Evolutionary conservation across 2,329 filamentous ascomycete genomes (phyloP).

Genomic region (Aspergillus tubingensis): DNA sequence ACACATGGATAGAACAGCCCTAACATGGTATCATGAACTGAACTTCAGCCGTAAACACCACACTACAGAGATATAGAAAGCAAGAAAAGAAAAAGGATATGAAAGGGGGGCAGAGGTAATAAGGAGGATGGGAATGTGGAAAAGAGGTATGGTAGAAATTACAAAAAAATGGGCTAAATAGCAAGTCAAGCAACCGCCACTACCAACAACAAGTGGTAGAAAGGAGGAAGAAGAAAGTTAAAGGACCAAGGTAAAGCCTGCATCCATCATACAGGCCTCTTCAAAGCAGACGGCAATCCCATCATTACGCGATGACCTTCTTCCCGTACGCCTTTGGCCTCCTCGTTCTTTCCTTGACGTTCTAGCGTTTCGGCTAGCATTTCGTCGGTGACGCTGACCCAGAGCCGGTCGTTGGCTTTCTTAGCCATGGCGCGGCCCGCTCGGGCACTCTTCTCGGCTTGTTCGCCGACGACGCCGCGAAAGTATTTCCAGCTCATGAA

Average conservation of each 20-base stretch:
- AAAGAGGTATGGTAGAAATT: neutral
- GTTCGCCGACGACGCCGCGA: slow-evolving; percentile 76
- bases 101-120: neutral
- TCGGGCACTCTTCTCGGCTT: slow-evolving; percentile 73
- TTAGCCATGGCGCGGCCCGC: slow-evolving; percentile 69
- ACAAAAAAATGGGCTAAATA: neutral
- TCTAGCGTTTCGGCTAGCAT: slow-evolving; percentile 76
- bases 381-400: slow-evolving; percentile 78
- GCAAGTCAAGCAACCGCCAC: neutral
- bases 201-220: slow-evolving; percentile 7
- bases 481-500: slow-evolving; percentile 85
- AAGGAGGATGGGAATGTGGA: too few species aligned
- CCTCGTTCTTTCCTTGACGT: slow-evolving; percentile 64
- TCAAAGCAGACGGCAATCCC: slow-evolving; percentile 40
- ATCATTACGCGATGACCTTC: slow-evolving; percentile 47
- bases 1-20: slow-evolving; percentile 14
- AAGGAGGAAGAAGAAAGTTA: slow-evolving; percentile 1
- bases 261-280: slow-evolving; percentile 20
- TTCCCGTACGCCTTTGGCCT: slow-evolving; percentile 51
- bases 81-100: slow-evolving; percentile 1
- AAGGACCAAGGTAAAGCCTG: too few species aligned
- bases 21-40: slow-evolving; percentile 37
- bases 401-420: slow-evolving; percentile 70
- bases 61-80: slow-evolving; percentile 6
- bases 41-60: slow-evolving; percentile 19